These are phyloP conservation scores for Pterocarpus macrocarpus DNA, from an alignment of 306 rosid genomes.

Conservation along the genomic window DNA sequence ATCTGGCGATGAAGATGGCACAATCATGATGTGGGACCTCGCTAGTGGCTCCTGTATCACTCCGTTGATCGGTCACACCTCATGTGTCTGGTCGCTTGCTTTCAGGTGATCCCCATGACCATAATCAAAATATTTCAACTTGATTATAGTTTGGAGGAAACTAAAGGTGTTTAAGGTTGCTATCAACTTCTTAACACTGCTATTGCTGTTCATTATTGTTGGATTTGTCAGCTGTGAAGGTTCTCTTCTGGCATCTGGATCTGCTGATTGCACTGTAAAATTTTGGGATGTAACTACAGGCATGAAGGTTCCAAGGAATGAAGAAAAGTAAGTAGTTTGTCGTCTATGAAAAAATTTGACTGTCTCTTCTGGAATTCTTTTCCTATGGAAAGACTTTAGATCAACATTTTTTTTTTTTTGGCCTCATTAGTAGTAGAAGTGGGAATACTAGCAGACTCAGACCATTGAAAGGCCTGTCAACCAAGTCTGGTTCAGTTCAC, in stretches of 20 bases:
- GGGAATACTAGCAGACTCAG: conserved; percentile 81
- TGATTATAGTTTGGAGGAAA: not conserved
- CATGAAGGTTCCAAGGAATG: conserved; percentile 72
- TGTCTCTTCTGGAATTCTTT: conserved; percentile 3
- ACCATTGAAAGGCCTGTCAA: conserved; percentile 81
- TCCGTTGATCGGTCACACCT: conserved; percentile 88
- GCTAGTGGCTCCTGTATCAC: conserved; percentile 87
- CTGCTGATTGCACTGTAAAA: conserved; percentile 96
- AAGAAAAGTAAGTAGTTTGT: conserved; percentile 73
- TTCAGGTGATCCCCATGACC: conserved; percentile 65
- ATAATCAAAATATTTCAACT: not conserved
- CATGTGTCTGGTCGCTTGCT: conserved; percentile 89
- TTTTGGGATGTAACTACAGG: conserved; percentile 90
- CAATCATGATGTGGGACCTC: conserved; percentile 98
- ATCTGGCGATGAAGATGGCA: conserved; percentile 95
- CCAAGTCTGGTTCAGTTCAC: conserved; percentile 81
- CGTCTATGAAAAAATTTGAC: not conserved
- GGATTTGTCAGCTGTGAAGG: conserved; percentile 81
- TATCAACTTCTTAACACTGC: conserved; percentile 3
- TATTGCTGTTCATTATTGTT: conserved; percentile 24
- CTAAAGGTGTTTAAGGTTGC: too few species aligned
- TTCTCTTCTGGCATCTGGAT: conserved; percentile 93
- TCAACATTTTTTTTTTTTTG: not conserved
- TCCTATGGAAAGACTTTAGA: conserved; percentile 20
- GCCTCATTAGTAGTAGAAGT: conserved; percentile 57